phyloP scores from a whole-genome alignment of 139 green algal species.

The Ettlia oleoabundans region DNA sequence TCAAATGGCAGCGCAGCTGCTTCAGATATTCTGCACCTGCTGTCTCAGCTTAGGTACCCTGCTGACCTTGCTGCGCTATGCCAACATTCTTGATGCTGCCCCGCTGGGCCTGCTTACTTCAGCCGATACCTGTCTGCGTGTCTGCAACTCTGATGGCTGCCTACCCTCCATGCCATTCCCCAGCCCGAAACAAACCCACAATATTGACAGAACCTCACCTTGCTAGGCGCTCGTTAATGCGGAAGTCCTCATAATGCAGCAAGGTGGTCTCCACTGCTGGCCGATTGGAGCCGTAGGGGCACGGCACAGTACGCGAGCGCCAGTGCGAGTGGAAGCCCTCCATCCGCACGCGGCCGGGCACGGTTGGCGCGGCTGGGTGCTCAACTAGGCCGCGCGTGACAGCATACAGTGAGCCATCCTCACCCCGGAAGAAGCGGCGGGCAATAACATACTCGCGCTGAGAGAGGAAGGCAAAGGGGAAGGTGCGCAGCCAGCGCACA shows the following conservation, averaged over 20 bases:
- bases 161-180: too few relatives aligned
- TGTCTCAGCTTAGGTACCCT: too few relatives aligned
- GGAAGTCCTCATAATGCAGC: conserved; percentile 90
- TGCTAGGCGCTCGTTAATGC: conserved; percentile 32
- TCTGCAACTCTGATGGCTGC: too few relatives aligned
- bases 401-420: conserved; percentile 68
- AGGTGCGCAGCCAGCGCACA: conserved; percentile 87
- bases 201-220: neutral
- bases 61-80: too few relatives aligned
- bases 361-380: conserved; percentile 49
- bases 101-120: too few relatives aligned
- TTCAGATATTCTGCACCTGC: too few relatives aligned
- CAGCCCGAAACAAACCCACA: too few relatives aligned
- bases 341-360: conserved; percentile 52
- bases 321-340: conserved; percentile 54
- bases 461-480: conserved; percentile 89
- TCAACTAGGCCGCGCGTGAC: conserved; percentile 54
- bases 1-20: too few relatives aligned
- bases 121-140: too few relatives aligned
- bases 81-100: too few relatives aligned
- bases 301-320: conserved; percentile 67
- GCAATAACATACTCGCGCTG: conserved; percentile 89
- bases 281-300: conserved; percentile 64
- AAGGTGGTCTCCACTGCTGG: conserved; percentile 82
- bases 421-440: conserved; percentile 61